Percentiles rank a stretch among this genome's conserved stretches.
phyloP scores from a whole-genome alignment of 805 yeast genomes.

The Wickerhamomyces canadensis region DNA sequence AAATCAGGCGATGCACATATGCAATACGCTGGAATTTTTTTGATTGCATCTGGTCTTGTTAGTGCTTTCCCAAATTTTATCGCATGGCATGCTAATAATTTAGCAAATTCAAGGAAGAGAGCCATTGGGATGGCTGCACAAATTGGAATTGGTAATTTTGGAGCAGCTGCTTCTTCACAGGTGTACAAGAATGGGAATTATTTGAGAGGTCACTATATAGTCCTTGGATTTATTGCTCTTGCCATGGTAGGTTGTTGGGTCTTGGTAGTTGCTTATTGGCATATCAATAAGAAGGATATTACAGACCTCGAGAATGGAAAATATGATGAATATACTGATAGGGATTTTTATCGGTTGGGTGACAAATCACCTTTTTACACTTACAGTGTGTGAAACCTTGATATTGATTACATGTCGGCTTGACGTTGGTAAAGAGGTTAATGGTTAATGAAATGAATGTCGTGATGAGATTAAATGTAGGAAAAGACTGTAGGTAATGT shows the following conservation, averaged over 20 bases:
- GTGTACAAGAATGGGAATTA: constrained; percentile 28
- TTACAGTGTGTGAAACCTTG: too few relatives aligned
- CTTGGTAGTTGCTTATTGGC: constrained; percentile 18
- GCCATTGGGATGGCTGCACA: constrained; percentile 34
- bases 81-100: constrained; percentile 30
- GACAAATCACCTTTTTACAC: too few relatives aligned
- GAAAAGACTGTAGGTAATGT: too few relatives aligned
- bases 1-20: constrained; percentile 22
- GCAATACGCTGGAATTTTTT: constrained; percentile 28
- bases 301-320: constrained; percentile 26
- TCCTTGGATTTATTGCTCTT: constrained; percentile 27
- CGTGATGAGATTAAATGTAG: too few relatives aligned
- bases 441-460: too few relatives aligned
- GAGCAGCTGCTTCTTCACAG: constrained; percentile 30
- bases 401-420: too few relatives aligned
- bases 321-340: constrained; percentile 23
- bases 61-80: constrained; percentile 29
- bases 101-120: constrained; percentile 29
- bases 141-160: constrained; percentile 32
- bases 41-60: constrained; percentile 26
- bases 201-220: constrained; percentile 28
- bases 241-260: constrained; percentile 24
- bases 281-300: constrained; percentile 21
- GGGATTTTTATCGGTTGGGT: constrained; percentile 32
- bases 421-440: too few relatives aligned